Conservation (phyloP, 345 rosid genomes). For the Arabis alpina region DNA sequence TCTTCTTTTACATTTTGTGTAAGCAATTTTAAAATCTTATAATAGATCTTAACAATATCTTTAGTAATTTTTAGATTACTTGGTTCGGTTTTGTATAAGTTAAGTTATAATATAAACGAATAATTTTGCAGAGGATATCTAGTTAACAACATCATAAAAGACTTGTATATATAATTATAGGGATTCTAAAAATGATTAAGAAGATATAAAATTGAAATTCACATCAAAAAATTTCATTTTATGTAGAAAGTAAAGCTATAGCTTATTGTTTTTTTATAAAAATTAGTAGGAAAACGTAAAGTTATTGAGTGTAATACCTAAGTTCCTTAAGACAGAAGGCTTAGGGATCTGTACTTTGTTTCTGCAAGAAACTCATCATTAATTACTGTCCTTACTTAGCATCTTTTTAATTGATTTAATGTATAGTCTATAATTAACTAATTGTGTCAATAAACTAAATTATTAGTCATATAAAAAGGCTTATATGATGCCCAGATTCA, state of each 20-base stretch:
- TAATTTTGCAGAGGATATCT: neutral
- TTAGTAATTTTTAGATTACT: too few relatives aligned
- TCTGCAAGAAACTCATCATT: slow-evolving; percentile 40
- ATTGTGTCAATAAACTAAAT: neutral
- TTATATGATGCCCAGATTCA: slow-evolving; percentile 37
- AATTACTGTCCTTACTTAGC: slow-evolving; percentile 33
- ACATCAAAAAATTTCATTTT: neutral
- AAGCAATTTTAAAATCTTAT: too few relatives aligned
- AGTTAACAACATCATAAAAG: too few relatives aligned
- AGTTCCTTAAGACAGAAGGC: slow-evolving; percentile 44
- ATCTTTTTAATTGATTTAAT: slow-evolving; percentile 20
- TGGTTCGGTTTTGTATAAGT: too few relatives aligned
- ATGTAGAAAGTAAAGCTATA: neutral
- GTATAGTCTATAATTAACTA: neutral
- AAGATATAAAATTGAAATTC: neutral
- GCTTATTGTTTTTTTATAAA: neutral
- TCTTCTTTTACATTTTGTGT: too few relatives aligned
- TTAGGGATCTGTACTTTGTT: slow-evolving; percentile 41
- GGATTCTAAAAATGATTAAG: neutral
- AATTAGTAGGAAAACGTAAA: slow-evolving; percentile 38
- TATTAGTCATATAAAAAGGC: slow-evolving; percentile 33
- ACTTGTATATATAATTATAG: too few relatives aligned
- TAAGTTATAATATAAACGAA: neutral
- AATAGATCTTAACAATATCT: too few relatives aligned
- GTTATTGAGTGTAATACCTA: slow-evolving; percentile 32